Evolutionary conservation across 768 basidiomycete genomes (phyloP).

Genomic region (Clitopilus passeckerianus): DNA sequence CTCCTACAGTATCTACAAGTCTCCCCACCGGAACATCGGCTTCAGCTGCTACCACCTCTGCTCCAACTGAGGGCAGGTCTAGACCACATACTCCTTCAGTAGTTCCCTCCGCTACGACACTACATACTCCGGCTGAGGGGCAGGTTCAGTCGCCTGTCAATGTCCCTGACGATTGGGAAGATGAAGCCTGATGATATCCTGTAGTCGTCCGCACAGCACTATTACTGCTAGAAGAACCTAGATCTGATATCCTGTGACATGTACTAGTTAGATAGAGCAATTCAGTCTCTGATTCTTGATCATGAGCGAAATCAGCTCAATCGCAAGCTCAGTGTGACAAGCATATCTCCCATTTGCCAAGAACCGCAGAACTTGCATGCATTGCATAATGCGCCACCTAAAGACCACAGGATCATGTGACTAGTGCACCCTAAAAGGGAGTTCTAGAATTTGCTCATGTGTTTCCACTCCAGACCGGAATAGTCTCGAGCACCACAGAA

Average conservation of each 20-base stretch:
- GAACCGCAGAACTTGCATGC: too few species aligned
- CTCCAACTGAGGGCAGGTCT: neutral
- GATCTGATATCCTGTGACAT: too few species aligned
- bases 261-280: too few species aligned
- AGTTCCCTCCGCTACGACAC: constrained; percentile 12
- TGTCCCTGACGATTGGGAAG: constrained; percentile 56
- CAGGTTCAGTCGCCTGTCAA: constrained; percentile 5
- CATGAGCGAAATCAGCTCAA: too few species aligned
- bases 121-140: neutral
- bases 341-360: too few species aligned
- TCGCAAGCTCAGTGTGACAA: too few species aligned
- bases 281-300: too few species aligned
- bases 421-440: too few species aligned
- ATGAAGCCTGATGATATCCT: constrained; percentile 29
- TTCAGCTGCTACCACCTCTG: neutral
- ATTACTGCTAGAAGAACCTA: neutral
- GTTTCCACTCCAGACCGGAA: neutral
- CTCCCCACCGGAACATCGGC: neutral
- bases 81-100: neutral
- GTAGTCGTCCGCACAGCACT: neutral
- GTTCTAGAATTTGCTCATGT: neutral
- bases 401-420: too few species aligned
- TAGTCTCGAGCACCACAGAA: neutral
- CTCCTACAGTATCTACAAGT: neutral
- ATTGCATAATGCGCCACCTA: too few species aligned